Evolutionary conservation across 306 rosid genomes (phyloP).

Genomic region (Sechiopsis laciniata): DNA sequence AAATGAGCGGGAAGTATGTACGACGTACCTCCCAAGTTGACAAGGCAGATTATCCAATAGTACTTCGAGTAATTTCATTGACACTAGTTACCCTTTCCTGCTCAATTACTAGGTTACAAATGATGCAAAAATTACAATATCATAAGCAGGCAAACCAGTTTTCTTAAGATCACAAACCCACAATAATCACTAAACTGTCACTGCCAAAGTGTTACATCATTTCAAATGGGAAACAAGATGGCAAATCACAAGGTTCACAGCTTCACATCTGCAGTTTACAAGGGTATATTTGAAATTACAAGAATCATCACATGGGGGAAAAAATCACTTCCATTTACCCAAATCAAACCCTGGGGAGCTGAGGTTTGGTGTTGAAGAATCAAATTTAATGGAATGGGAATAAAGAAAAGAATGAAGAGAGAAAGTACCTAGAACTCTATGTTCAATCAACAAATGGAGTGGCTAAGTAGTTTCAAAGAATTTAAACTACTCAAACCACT

Average conservation of each 20-base stretch:
- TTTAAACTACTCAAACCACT: slow-evolving; percentile 24
- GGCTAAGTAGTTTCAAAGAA: slow-evolving; percentile 23
- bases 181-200: slow-evolving; percentile 6
- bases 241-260: slow-evolving; percentile 11
- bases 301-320: slow-evolving; percentile 13
- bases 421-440: slow-evolving; percentile 33
- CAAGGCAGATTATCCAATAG: no score
- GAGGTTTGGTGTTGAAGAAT: slow-evolving; percentile 44
- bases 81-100: no score
- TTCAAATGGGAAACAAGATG: slow-evolving; percentile 2
- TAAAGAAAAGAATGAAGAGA: slow-evolving; percentile 31
- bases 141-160: not conserved
- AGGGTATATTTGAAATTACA: slow-evolving; percentile 13
- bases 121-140: not conserved
- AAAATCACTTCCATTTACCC: slow-evolving; percentile 31
- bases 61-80: no score
- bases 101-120: not conserved
- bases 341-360: slow-evolving; percentile 31
- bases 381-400: slow-evolving; percentile 41
- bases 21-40: no score
- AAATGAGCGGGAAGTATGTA: no score
- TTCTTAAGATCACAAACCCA: not conserved
- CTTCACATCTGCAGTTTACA: slow-evolving; percentile 11
- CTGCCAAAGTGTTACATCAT: slow-evolving; percentile 10
- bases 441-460: slow-evolving; percentile 44